Evolutionary conservation across 306 rosid genomes (phyloP).

Genomic region (Castanea crenata): DNA sequence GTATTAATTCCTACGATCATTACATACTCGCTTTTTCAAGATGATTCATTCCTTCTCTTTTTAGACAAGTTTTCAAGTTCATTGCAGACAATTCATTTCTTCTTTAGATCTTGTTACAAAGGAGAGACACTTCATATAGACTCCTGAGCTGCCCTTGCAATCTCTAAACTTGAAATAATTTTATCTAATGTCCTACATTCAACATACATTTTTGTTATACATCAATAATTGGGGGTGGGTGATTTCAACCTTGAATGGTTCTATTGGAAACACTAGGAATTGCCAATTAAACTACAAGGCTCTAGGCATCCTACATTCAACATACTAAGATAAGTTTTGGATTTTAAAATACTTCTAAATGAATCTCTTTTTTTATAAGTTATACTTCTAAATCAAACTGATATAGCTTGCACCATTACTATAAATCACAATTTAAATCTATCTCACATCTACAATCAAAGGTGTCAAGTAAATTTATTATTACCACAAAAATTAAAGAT

Average conservation of each 20-base stretch:
- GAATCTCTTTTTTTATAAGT: too few species aligned
- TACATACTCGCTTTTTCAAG: constrained; percentile 64
- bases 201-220: not conserved
- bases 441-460: constrained; percentile 8
- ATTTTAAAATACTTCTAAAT: not conserved
- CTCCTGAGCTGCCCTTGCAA: constrained; percentile 81
- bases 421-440: constrained; percentile 37
- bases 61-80: too few species aligned
- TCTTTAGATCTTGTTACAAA: constrained; percentile 40
- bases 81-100: too few species aligned
- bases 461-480: not conserved
- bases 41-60: constrained; percentile 30
- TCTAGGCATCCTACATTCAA: too few species aligned
- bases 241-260: too few species aligned
- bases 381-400: not conserved
- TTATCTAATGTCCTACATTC: constrained; percentile 70
- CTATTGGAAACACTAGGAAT: too few species aligned
- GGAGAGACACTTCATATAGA: constrained; percentile 70
- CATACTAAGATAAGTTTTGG: not conserved
- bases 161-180: constrained; percentile 88
- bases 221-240: too few species aligned
- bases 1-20: constrained; percentile 95
- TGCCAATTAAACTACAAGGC: too few species aligned
- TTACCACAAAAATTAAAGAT: not conserved
- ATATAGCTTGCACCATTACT: not conserved